Conservation (phyloP, 2,329 filamentous ascomycete species). For the Ascochyta clinopodiicola region DNA sequence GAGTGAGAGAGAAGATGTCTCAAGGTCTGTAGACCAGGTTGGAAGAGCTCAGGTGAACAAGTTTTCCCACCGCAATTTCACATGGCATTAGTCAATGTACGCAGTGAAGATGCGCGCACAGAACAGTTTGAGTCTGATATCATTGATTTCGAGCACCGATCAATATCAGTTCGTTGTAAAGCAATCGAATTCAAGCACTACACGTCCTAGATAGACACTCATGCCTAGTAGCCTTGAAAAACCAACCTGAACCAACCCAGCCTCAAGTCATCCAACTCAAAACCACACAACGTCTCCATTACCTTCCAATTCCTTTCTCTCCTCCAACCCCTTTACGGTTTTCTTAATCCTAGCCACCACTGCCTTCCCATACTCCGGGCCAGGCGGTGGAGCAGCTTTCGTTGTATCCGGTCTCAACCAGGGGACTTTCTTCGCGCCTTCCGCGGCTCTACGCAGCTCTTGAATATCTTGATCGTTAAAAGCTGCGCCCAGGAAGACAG, state of each 20-base stretch:
- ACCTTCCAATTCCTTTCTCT: background rate
- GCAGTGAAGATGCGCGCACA: background rate
- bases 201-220: no score
- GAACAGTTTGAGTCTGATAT: background rate
- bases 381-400: constrained; percentile 9
- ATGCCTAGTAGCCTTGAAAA: no score
- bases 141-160: background rate
- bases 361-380: constrained; percentile 18
- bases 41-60: background rate
- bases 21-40: background rate
- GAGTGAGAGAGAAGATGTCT: background rate
- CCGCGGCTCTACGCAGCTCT: background rate
- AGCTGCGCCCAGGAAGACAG: constrained; percentile 9
- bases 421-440: constrained; percentile 6
- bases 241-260: no score
- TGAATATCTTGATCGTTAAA: constrained; percentile 8
- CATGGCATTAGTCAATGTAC: background rate
- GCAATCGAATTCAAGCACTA: no score
- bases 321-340: background rate
- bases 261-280: background rate
- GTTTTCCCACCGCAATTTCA: background rate
- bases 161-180: background rate
- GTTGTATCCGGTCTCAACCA: constrained; percentile 13
- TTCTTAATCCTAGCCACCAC: constrained; percentile 13
- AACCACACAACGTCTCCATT: constrained; percentile 7